phyloP scores from a whole-genome alignment of 2,329 filamentous ascomycete genomes.

The Cadophora sp. region DNA sequence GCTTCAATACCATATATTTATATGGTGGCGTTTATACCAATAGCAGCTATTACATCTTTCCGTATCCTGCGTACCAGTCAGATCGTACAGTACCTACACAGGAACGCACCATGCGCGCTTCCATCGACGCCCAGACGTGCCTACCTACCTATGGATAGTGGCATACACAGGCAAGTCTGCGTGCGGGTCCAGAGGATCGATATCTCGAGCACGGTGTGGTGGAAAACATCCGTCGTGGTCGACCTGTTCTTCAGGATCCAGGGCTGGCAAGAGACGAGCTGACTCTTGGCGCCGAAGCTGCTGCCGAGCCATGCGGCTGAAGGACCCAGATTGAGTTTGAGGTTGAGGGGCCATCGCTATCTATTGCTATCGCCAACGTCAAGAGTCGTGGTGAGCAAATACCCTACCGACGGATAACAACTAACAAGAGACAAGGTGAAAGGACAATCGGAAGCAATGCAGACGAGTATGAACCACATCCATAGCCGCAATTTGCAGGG shows the following conservation, averaged over 20 bases:
- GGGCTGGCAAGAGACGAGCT: slow-evolving; percentile 1
- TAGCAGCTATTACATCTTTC: slow-evolving; percentile 59
- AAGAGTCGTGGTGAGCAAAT: not conserved
- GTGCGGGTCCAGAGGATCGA: slow-evolving; percentile 41
- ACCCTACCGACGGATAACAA: not conserved
- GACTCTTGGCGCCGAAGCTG: not conserved
- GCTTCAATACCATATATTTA: too few species aligned
- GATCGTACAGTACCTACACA: not conserved
- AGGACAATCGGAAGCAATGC: too few species aligned
- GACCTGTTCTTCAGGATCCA: slow-evolving; percentile 37
- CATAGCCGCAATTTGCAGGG: not conserved
- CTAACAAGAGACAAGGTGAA: not conserved
- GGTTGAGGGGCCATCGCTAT: not conserved
- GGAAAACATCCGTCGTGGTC: slow-evolving; percentile 41
- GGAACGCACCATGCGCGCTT: not conserved
- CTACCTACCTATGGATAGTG: slow-evolving; percentile 69
- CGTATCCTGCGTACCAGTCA: slow-evolving; percentile 52
- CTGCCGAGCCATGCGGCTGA: not conserved
- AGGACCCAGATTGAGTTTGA: not conserved
- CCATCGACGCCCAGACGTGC: too few species aligned
- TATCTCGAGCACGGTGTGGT: slow-evolving; percentile 36
- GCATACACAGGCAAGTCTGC: slow-evolving; percentile 72
- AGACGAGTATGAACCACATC: too few species aligned
- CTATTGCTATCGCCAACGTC: too few species aligned
- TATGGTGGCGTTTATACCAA: slow-evolving; percentile 4